Conservation (phyloP, 805 yeast species). For the Barnettozyma californica region DNA sequence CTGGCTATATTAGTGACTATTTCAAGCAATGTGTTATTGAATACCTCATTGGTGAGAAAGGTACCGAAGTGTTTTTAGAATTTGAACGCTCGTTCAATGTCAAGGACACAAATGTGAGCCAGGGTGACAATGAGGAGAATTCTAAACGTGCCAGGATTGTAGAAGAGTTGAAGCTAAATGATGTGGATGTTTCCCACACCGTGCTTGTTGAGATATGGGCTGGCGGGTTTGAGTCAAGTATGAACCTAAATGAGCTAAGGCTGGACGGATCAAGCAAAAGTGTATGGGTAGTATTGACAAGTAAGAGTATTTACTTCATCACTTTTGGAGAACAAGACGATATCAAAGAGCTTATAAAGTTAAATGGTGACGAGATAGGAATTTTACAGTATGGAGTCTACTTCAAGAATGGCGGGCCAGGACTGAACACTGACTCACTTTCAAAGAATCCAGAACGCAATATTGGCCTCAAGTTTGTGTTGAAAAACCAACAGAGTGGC, state of each 20-base stretch:
- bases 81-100: constrained; percentile 34
- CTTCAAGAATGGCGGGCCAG: constrained; percentile 13
- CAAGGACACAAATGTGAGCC: constrained; percentile 15
- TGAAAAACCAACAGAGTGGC: constrained; percentile 1
- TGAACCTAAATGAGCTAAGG: constrained; percentile 16
- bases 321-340: constrained; percentile 18
- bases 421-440: constrained; percentile 13
- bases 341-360: constrained; percentile 13
- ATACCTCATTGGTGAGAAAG: constrained; percentile 33
- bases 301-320: constrained; percentile 17
- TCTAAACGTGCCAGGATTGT: constrained; percentile 20
- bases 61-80: constrained; percentile 33
- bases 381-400: constrained; percentile 29
- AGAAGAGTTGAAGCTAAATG: constrained; percentile 12
- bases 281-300: constrained; percentile 21
- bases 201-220: constrained; percentile 24
- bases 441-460: constrained; percentile 28
- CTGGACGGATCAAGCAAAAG: constrained; percentile 4
- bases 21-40: constrained; percentile 40
- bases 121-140: constrained; percentile 20
- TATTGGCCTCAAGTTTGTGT: constrained; percentile 26
- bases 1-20: constrained; percentile 40
- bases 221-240: constrained; percentile 21
- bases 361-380: constrained; percentile 17
- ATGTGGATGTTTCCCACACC: constrained; percentile 15